phyloP scores from a whole-genome alignment of 1,284 basidiomycete species.

The Earliella scabrosa region DNA sequence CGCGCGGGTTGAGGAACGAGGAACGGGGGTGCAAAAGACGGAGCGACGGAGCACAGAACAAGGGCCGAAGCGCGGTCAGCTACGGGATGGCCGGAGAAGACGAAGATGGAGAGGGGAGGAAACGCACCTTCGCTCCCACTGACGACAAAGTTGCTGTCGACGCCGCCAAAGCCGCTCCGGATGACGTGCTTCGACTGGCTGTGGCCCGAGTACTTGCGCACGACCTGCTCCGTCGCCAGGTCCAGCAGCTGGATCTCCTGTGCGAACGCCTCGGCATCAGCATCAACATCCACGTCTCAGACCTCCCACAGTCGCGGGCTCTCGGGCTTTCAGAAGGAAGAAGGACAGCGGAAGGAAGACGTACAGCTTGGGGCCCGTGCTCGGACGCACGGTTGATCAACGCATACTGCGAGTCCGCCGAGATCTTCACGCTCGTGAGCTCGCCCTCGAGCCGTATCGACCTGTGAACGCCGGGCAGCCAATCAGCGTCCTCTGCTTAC shows the following conservation, averaged over 20 bases:
- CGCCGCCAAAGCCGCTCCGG: conserved; percentile 93
- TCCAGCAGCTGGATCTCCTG: conserved; percentile 93
- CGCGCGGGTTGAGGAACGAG: no score
- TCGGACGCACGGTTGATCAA: conserved; percentile 85
- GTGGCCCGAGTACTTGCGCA: conserved; percentile 84
- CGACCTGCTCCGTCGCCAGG: conserved; percentile 68
- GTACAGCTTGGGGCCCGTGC: conserved; percentile 46
- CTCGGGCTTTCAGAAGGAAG: no score
- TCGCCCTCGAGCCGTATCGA: conserved; percentile 75
- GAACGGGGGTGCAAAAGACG: no score
- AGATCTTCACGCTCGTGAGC: conserved; percentile 88
- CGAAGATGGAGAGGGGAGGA: background rate
- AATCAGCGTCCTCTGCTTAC: conserved; percentile 7
- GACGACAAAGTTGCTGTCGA: conserved; percentile 87
- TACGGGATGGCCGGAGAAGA: no score
- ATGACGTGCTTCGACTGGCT: conserved; percentile 85
- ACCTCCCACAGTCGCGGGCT: no score
- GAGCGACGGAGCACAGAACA: no score
- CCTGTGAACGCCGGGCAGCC: conserved; percentile 40
- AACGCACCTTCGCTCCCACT: conserved; percentile 92
- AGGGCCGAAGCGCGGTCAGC: no score
- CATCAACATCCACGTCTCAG: no score
- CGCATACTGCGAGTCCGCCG: conserved; percentile 85
- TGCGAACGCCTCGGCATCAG: conserved; percentile 17
- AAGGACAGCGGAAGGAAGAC: conserved; percentile 1